Percentiles rank a stretch among this genome's conserved stretches.
phyloP scores from a whole-genome alignment of 139 green algal genomes.

The Chlamydomonas sp. region DNA sequence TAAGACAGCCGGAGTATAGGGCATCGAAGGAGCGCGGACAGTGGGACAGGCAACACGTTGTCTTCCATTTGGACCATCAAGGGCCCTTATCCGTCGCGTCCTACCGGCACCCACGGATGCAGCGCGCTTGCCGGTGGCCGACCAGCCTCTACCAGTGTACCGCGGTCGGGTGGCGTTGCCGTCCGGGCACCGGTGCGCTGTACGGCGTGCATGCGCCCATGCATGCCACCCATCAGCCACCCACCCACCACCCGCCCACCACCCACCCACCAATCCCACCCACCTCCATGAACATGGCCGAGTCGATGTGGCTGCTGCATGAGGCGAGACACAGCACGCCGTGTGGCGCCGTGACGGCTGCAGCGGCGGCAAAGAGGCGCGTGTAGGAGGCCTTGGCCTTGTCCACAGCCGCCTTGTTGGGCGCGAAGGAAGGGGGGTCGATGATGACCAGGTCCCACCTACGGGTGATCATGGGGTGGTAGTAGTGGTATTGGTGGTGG shows the following conservation, averaged over 20 bases:
- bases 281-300: slow-evolving; percentile 45
- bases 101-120: no score
- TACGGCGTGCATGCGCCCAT: no score
- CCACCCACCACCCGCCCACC: no score
- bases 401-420: slow-evolving; percentile 51
- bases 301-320: slow-evolving; percentile 59
- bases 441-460: slow-evolving; percentile 48
- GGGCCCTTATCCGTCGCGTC: no score
- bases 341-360: slow-evolving; percentile 40
- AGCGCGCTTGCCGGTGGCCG: no score
- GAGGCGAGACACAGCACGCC: slow-evolving; percentile 58
- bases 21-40: background rate
- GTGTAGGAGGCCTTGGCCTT: slow-evolving; percentile 54
- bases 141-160: no score
- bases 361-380: slow-evolving; percentile 39
- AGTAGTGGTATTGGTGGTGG: background rate
- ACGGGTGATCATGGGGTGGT: background rate
- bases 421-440: slow-evolving; percentile 60
- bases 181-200: no score
- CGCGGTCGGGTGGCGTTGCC: no score
- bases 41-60: no score
- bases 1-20: background rate
- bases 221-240: no score
- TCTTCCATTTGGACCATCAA: no score
- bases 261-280: background rate